Evolutionary conservation across 2,329 filamentous ascomycete species (phyloP), one percentile per base, ranked within the genome.

Genomic region (Aspergillus neotritici): DNA sequence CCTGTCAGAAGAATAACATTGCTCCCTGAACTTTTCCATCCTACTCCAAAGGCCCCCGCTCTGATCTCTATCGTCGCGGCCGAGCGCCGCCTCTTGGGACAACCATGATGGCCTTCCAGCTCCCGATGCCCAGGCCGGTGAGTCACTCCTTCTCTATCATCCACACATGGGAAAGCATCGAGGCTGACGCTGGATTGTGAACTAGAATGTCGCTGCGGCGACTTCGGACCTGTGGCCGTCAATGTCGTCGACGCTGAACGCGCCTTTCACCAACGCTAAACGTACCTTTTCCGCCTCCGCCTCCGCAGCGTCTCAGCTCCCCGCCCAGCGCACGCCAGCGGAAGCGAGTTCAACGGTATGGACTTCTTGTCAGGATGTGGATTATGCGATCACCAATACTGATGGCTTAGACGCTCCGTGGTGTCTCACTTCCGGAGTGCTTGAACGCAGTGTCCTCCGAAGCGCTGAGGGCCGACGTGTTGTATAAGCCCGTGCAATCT

Each of bases 71-170:
- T 46, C 48, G 37, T 47, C 49, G 62, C 65, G 65, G 65, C 65
- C 61, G 38, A 58, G 64, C 47, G 65, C 65, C 64, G 65, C 62
- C 55, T 47, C 38, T 54, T 53, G 52, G 51, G 58, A 60, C 55
- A 57, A 69, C 47, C 57, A 77, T 77, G 21, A 25, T 25, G 75
- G 73, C 74, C 59, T 74, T 76, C 55, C 72, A 74, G 60, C 64
- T 69, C 54, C 66, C 73, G 51, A 61, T 71, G 53, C 66, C 65
- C 49, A 58, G 71, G 49, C 71, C 71, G 55, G 74, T 77, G 60
- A 55, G 72, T 32, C 28, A 17, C 30, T 29, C 29, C 29, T 14
- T 21, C 25, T 31, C 30, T 43, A 13, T 31, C 16, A 38, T 31
- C 38, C 28, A 21, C 10, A 10, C 35, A 5, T 21, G 11, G 37